phyloP scores from a whole-genome alignment of 1,284 basidiomycete genomes.

The Schizophyllum commune region DNA sequence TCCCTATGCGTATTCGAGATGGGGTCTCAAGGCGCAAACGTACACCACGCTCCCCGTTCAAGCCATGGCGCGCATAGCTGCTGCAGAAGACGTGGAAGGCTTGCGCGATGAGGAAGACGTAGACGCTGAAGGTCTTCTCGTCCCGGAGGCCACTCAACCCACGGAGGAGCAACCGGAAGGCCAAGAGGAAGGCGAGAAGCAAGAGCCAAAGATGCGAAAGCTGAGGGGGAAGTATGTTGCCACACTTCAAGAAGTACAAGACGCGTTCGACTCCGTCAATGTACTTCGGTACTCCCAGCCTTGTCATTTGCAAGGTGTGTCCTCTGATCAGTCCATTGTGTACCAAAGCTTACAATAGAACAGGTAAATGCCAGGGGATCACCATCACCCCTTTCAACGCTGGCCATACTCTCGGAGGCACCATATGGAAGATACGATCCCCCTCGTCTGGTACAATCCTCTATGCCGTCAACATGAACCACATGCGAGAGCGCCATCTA shows the following conservation, averaged over 20 bases:
- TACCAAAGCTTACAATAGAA: background rate
- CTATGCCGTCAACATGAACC: slow-evolving; percentile 95
- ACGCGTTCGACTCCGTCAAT: slow-evolving; percentile 90
- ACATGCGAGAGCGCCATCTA: slow-evolving; percentile 93
- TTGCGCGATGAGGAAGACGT: slow-evolving; percentile 73
- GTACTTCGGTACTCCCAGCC: slow-evolving; percentile 94
- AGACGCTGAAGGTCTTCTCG: slow-evolving; percentile 12
- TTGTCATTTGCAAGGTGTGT: slow-evolving; percentile 84
- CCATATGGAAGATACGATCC: slow-evolving; percentile 97
- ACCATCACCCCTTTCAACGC: slow-evolving; percentile 96
- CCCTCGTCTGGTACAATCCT: slow-evolving; percentile 94
- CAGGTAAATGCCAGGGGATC: slow-evolving; percentile 84
- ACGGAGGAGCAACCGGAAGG: slow-evolving; percentile 11
- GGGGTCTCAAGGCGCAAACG: slow-evolving; percentile 87
- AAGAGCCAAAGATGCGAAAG: slow-evolving; percentile 14
- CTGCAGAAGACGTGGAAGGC: slow-evolving; percentile 76
- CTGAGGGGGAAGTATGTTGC: slow-evolving; percentile 56
- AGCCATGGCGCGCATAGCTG: slow-evolving; percentile 90
- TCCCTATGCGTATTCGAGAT: slow-evolving; percentile 82
- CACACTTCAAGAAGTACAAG: slow-evolving; percentile 81
- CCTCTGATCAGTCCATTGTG: background rate
- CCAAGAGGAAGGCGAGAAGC: slow-evolving; percentile 20
- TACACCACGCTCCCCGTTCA: slow-evolving; percentile 96
- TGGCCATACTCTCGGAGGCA: slow-evolving; percentile 94
- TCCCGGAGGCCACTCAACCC: background rate